These are phyloP conservation scores for Tolypocladium ovalisporum DNA, from an alignment of 2,329 filamentous ascomycete genomes.

Conservation along the genomic window DNA sequence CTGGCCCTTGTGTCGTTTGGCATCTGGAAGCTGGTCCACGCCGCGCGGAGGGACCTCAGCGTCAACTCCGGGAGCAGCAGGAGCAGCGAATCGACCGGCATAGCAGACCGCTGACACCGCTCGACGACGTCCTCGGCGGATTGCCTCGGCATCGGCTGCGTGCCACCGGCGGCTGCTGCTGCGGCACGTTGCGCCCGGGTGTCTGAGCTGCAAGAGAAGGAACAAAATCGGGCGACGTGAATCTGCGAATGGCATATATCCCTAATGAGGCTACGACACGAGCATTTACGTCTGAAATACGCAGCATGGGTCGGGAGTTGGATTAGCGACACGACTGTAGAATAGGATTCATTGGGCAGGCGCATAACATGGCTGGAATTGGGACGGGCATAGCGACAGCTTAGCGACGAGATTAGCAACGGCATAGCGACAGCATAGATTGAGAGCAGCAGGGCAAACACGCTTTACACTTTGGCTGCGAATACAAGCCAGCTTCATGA, in stretches of 20 bases:
- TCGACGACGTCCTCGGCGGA: background rate
- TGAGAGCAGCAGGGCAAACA: background rate
- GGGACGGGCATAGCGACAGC: background rate
- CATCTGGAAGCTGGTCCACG: constrained; percentile 49
- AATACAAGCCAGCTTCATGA: background rate
- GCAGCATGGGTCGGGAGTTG: background rate
- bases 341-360: background rate
- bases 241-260: background rate
- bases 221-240: background rate
- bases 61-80: constrained; percentile 21
- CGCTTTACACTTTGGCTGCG: background rate
- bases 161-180: too few relatives aligned
- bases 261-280: background rate
- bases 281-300: background rate
- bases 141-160: too few relatives aligned
- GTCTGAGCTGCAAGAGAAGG: background rate
- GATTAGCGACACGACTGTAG: background rate
- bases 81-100: constrained; percentile 14
- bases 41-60: constrained; percentile 33
- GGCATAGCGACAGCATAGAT: background rate
- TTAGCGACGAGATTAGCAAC: background rate
- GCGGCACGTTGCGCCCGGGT: too few relatives aligned
- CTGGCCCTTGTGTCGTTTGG: constrained; percentile 51
- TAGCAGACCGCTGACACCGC: constrained; percentile 13
- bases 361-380: background rate